Evolutionary conservation across 257 asterid species (phyloP).

Genomic region (Lithospermum erythrorhizon): DNA sequence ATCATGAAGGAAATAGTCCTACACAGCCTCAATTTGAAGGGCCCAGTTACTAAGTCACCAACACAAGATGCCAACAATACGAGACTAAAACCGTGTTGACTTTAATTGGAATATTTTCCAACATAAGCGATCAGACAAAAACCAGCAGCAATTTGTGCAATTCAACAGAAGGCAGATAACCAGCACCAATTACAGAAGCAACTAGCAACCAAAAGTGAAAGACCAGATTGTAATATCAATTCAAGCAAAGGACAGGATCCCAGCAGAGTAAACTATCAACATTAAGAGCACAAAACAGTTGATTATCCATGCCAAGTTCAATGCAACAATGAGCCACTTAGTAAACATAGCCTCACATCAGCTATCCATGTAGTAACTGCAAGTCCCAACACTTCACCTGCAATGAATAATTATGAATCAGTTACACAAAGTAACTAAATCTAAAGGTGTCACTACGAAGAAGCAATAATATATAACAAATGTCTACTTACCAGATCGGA

Average conservation of each 20-base stretch:
- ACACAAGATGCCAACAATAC: conserved; percentile 17
- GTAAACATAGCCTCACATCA: conserved; percentile 10
- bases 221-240: conserved; percentile 29
- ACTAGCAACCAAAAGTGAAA: conserved; percentile 42
- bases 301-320: conserved; percentile 40
- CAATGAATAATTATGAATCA: conserved; percentile 9
- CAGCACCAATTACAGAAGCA: conserved; percentile 30
- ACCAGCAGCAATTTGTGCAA: neutral
- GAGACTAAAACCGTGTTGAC: conserved; percentile 21
- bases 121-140: conserved; percentile 9
- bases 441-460: too few species aligned
- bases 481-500: conserved; percentile 22
- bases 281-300: conserved; percentile 48
- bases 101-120: too few species aligned
- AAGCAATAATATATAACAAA: too few species aligned
- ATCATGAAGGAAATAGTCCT: conserved; percentile 23
- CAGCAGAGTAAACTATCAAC: conserved; percentile 35
- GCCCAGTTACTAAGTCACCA: conserved; percentile 18
- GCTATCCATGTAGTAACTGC: conserved; percentile 21
- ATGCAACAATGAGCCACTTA: conserved; percentile 30
- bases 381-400: conserved; percentile 39
- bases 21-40: conserved; percentile 22
- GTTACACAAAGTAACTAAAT: neutral
- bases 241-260: conserved; percentile 30
- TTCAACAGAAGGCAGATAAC: conserved; percentile 30